Percentiles rank a stretch among this genome's conserved stretches.
phyloP scores from a whole-genome alignment of 805 yeast species.

The Yamadazyma scolyti region DNA sequence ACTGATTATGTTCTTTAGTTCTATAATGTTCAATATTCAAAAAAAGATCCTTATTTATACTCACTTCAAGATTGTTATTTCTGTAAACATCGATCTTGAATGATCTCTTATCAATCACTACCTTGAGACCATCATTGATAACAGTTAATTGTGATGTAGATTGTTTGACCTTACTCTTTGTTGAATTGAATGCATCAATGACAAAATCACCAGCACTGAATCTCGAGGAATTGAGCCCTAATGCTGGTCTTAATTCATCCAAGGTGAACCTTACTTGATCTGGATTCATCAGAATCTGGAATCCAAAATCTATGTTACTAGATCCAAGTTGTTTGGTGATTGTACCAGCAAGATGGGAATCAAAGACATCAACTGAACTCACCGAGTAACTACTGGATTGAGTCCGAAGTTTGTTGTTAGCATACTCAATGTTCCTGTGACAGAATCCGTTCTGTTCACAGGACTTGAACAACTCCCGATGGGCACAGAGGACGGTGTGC shows the following conservation, averaged over 20 bases:
- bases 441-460: constrained; percentile 87
- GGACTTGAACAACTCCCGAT: constrained; percentile 66
- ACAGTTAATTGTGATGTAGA: no score
- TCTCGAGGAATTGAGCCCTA: no score
- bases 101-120: no score
- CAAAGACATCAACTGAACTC: not conserved
- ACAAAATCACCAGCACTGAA: no score
- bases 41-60: constrained; percentile 65
- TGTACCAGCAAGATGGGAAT: constrained; percentile 5
- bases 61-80: constrained; percentile 44
- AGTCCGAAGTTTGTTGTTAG: constrained; percentile 19
- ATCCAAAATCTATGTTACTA: constrained; percentile 43
- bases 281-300: constrained; percentile 53
- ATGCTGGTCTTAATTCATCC: constrained; percentile 67
- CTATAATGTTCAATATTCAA: constrained; percentile 85
- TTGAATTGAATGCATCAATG: no score
- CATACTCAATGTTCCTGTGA: constrained; percentile 69
- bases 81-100: constrained; percentile 29
- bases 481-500: constrained; percentile 44
- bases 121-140: no score
- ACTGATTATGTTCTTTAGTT: constrained; percentile 24
- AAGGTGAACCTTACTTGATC: constrained; percentile 57
- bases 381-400: constrained; percentile 3
- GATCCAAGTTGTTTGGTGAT: constrained; percentile 5
- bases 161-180: no score